Base-by-base conservation (phyloP, 352 stramenopile species). In the Phytophthora macrochlamydospora region DNA sequence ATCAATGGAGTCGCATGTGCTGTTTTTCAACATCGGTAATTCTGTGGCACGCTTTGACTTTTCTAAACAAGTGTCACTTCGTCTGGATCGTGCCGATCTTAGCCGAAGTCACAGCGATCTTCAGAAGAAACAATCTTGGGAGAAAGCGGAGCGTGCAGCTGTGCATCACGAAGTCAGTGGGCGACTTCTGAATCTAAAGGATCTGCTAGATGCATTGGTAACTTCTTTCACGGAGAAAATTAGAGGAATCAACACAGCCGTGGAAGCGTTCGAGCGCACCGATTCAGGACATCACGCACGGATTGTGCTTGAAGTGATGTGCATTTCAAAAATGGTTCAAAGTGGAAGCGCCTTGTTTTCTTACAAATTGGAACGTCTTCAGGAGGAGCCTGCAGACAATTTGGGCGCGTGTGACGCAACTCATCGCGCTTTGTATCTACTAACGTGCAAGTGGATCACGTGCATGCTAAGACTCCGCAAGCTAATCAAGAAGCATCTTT, bases 21-120 rank as follows among this genome's bases (percentile, higher is more conserved):
- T 94, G 52, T 94, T 92, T 51, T 94, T 94, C 58, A 93, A 89
- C 46, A 85, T 93, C 18, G 87, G 78, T 0, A 75, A 83, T n/a
- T 85, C 76, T 5, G 87, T 93, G 6, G 85, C 85, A 8, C 81
- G 87, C 2, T 90, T 92, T 53, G 84, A 93, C 38, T 89, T 90
- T 28, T 62, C 59, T 9, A 73, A 64, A 13, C 65, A 81, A 24
- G 55, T 83, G 4, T 76, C 80, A 9, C 67, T 92, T 53, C 67
- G 59, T 18, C 67, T 89, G 24, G 48, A 42, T 33, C 66, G 55
- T 51, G 32, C 30, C 14, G 32, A 75, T 35, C 53, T 67, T n/a
- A 71, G 65, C 7, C 65, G 37, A 7, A 43, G 18, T 12, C 58
- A 56, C 33, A 31, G n/a, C 43, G 49, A 30, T 24, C 35, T 38